Percentiles rank a stretch among this genome's conserved stretches.
Conservation (phyloP, 2,329 filamentous ascomycete species). For the Alternaria sp. region DNA sequence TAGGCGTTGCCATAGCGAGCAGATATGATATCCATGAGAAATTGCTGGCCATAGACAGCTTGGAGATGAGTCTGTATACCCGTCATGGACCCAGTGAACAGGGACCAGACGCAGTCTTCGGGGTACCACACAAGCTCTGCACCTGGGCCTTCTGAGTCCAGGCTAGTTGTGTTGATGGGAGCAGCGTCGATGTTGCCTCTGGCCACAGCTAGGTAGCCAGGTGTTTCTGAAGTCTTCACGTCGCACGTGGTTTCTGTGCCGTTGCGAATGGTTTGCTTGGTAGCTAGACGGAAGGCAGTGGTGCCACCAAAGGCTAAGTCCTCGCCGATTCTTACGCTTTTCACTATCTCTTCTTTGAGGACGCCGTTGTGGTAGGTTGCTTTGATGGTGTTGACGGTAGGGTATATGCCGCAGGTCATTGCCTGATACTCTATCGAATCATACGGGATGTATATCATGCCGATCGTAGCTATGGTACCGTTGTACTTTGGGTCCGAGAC, state of each 20-base stretch:
- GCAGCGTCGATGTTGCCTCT: not conserved
- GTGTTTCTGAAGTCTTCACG: not conserved
- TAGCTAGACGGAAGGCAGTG: not conserved
- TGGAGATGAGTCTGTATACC: not conserved
- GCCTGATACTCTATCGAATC: not conserved
- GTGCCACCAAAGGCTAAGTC: not conserved
- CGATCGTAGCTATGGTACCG: not conserved
- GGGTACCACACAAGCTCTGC: not conserved
- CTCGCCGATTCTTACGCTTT: not conserved
- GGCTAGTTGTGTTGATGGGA: not conserved
- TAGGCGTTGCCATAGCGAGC: not conserved
- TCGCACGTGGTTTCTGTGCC: not conserved
- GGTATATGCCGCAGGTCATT: conserved; percentile 4
- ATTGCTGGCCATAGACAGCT: not conserved
- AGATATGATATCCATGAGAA: not conserved
- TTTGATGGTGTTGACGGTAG: conserved; percentile 8
- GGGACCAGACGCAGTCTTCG: not conserved
- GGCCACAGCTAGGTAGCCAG: not conserved
- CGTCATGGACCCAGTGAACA: not conserved
- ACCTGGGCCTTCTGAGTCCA: not conserved
- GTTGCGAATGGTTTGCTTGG: not conserved
- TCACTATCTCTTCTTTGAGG: not conserved
- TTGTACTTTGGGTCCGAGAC: not conserved
- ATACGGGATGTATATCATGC: not conserved
- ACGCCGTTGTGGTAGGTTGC: conserved; percentile 4